Conservation (phyloP, 306 rosid species). For the Prinsepia uniflora region DNA sequence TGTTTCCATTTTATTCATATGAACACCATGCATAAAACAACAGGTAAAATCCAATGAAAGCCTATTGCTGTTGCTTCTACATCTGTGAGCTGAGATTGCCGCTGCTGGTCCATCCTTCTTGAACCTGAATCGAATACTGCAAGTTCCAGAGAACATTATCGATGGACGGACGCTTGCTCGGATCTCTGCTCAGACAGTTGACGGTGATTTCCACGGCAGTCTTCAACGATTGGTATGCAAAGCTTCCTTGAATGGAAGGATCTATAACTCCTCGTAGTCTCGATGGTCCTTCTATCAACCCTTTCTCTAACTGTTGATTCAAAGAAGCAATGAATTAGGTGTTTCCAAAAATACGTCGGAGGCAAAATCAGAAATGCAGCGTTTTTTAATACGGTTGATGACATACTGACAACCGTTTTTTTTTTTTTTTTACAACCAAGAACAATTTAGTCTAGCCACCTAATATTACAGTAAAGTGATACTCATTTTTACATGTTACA, state of each 20-base stretch:
- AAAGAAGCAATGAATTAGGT: not conserved
- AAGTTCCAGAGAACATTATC: conserved; percentile 87
- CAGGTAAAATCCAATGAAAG: not conserved
- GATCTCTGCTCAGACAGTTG: conserved; percentile 58
- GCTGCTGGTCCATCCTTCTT: conserved; percentile 84
- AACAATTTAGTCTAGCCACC: no score
- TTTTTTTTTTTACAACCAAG: no score
- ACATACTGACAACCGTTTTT: no score
- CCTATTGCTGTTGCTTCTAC: conserved; percentile 1
- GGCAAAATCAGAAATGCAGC: no score
- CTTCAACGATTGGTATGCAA: conserved; percentile 61
- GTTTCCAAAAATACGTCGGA: not conserved
- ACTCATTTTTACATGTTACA: no score
- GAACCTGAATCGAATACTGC: conserved; percentile 88
- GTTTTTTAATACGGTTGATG: no score
- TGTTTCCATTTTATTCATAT: conserved; percentile 30
- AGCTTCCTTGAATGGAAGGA: conserved; percentile 52
- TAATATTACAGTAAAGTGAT: no score
- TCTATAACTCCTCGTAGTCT: conserved; percentile 33
- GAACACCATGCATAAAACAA: not conserved
- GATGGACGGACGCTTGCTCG: conserved; percentile 72
- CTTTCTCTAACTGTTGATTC: conserved; percentile 52
- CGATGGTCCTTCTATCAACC: conserved; percentile 50
- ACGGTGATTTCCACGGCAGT: conserved; percentile 61
- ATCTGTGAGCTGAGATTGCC: conserved; percentile 55